Evolutionary conservation across 768 basidiomycete genomes (phyloP).

Genomic region (Hygrophoropsis aurantiaca): DNA sequence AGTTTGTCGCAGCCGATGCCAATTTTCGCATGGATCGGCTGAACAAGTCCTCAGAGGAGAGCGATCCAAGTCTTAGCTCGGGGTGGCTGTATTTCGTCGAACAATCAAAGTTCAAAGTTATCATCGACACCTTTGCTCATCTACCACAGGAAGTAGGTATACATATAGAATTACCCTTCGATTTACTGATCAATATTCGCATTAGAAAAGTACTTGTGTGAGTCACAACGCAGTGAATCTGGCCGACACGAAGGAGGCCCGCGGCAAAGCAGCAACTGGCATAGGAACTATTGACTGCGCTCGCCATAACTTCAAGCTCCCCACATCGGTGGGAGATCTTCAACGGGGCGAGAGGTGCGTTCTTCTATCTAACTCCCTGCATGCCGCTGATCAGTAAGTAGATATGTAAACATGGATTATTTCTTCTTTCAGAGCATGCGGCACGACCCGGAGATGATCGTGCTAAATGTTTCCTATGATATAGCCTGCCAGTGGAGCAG

Average conservation of each 20-base stretch:
- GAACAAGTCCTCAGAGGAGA: slow-evolving; percentile 20
- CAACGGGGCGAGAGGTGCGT: slow-evolving; percentile 9
- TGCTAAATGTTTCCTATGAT: slow-evolving; percentile 11
- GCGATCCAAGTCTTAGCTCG: slow-evolving; percentile 25
- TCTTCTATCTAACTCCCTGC: neutral
- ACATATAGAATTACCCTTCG: too few relatives aligned
- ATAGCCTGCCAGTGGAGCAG: slow-evolving; percentile 26
- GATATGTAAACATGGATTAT: slow-evolving; percentile 3
- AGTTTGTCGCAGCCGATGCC: slow-evolving; percentile 28
- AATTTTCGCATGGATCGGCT: slow-evolving; percentile 30
- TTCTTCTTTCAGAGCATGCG: neutral
- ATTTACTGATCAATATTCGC: too few relatives aligned
- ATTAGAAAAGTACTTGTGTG: neutral
- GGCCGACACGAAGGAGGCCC: neutral
- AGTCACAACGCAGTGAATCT: neutral
- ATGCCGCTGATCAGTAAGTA: neutral
- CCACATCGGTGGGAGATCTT: slow-evolving; percentile 1
- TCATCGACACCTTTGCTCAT: slow-evolving; percentile 11
- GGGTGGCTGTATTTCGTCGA: slow-evolving; percentile 28
- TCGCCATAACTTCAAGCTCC: slow-evolving; percentile 2
- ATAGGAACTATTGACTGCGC: slow-evolving; percentile 6
- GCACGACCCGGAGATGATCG: too few relatives aligned
- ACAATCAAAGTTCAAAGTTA: slow-evolving; percentile 12
- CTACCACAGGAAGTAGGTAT: neutral
- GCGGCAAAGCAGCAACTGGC: slow-evolving; percentile 6